Evolutionary conservation across 2,329 filamentous ascomycete genomes (phyloP), one percentile per base, ranked within the genome.

Genomic region (Metarhizium sp.): DNA sequence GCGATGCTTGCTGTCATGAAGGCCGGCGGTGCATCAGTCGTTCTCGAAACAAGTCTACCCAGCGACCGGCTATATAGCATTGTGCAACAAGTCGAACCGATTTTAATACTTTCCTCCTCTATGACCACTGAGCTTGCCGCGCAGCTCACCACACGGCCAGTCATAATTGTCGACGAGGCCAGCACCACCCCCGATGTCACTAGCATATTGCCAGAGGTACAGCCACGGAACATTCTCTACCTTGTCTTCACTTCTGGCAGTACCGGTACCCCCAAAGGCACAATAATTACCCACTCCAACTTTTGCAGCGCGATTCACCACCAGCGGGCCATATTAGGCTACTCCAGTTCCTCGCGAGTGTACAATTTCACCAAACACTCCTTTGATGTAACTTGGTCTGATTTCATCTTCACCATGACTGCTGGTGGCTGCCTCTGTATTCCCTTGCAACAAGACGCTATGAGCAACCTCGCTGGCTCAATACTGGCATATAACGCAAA

Each of bases 1-100:
- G 63, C 65, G 1, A 64, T 68, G 57, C 56, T 71, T 10, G 67
- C 59, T 7, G 63, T 70, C 1, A 54, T 72, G 34, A 70, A 69
- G 51, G 63, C 68, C 32, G 68, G 68, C 7, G 66, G 54, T 16
- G 57, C 56, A 5, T 57, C 51, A 7, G 53, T 61, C 6, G 40
- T 49, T 11, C 13, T 61, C 7, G 57, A 61, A 45, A 42, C 54
- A 2, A 57, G 56, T 13, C 57, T 59, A n/a, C 60, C 62, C 3
- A 40, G 49, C 16, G 50, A 59, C 25, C 55, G 60, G 8, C 43
- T 60, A 11, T 48, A 48, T 5, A 54, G 54, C n/a, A 60, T 66
- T 8, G 55, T 61, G 2, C 40, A 52, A 11, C 58, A 62, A 34
- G 50, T 59, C 16, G 47, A 59, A 4, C 52, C 62, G 16, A 48